These are phyloP conservation scores for Amaranthus palmeri DNA, from an alignment of 148 eudicot genomes.

Conservation along the genomic window DNA sequence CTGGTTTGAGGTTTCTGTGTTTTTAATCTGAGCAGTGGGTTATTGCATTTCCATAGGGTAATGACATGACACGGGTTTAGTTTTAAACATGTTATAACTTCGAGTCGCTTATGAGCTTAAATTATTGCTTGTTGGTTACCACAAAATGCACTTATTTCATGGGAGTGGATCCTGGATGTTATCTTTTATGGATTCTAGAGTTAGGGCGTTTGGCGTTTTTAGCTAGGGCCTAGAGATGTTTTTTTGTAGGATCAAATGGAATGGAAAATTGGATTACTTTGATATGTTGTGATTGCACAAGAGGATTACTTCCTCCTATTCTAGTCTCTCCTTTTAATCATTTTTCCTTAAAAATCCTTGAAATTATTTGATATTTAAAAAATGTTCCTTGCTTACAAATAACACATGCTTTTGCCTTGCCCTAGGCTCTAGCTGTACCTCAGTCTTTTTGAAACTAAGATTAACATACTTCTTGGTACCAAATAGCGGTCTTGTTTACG, in stretches of 20 bases:
- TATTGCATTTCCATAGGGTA: neutral
- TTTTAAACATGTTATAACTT: neutral
- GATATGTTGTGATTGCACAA: too few species aligned
- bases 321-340: too few species aligned
- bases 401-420: too few species aligned
- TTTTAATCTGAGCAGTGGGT: neutral
- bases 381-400: too few species aligned
- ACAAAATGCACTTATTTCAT: neutral
- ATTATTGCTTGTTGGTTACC: neutral
- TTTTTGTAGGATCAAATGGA: neutral
- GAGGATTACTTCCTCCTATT: too few species aligned
- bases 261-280: neutral
- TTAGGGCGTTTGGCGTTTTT: neutral
- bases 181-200: neutral
- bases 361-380: too few species aligned
- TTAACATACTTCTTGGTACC: too few species aligned
- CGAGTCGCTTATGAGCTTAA: neutral
- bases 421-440: too few species aligned
- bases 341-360: too few species aligned
- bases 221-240: neutral
- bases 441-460: too few species aligned
- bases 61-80: neutral
- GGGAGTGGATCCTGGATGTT: neutral
- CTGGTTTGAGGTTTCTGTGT: neutral
- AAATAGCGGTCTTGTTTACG: too few species aligned